phyloP scores from a whole-genome alignment of 2,329 filamentous ascomycete species.

The Fonsecaea monophora region DNA sequence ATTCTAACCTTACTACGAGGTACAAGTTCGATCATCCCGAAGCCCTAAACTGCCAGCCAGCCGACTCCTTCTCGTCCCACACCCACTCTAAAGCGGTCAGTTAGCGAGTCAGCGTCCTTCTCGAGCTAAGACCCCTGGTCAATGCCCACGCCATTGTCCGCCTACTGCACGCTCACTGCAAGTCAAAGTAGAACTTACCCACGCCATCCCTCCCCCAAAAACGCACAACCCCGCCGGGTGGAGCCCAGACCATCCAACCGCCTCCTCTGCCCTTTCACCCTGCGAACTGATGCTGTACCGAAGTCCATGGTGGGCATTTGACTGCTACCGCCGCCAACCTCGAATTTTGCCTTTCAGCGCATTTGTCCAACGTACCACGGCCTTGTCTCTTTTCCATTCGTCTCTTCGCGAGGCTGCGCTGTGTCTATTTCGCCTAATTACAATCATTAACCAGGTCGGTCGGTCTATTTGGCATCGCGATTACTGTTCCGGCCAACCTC shows the following conservation, averaged over 20 bases:
- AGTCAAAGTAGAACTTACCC: conserved; percentile 21
- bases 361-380: conserved; percentile 2
- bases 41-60: conserved; percentile 7
- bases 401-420: conserved; percentile 28
- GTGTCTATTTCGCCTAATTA: not conserved
- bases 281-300: not conserved
- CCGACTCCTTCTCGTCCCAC: conserved; percentile 21
- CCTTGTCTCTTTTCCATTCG: conserved; percentile 24
- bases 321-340: conserved; percentile 26
- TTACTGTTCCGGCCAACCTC: conserved; percentile 1
- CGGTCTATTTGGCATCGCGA: not conserved
- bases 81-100: conserved; percentile 6
- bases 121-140: conserved; percentile 12
- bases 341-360: conserved; percentile 26
- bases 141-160: conserved; percentile 22
- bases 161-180: conserved; percentile 27
- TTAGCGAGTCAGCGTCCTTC: conserved; percentile 5
- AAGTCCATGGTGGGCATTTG: not conserved
- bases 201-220: conserved; percentile 25
- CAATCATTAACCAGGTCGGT: not conserved
- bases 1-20: not conserved
- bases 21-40: conserved; percentile 2
- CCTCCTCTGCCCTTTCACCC: conserved; percentile 6
- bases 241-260: conserved; percentile 6
- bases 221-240: conserved; percentile 29